These are phyloP conservation scores for Leucocoprinus leucothites DNA, from an alignment of 768 basidiomycete genomes.

Conservation along the genomic window DNA sequence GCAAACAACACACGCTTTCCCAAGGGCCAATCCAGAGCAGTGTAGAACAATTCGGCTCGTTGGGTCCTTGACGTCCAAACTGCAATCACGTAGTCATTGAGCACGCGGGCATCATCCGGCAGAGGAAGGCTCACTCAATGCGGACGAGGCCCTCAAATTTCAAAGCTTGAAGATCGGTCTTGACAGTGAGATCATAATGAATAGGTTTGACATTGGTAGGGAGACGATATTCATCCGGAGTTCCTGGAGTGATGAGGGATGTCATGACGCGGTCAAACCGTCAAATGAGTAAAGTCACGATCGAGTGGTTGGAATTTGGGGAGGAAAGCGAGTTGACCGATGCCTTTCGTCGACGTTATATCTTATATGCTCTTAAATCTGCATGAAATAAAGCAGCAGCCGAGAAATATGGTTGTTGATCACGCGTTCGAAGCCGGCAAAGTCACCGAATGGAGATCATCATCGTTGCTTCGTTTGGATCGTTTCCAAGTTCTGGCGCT, in stretches of 20 bases:
- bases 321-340: too few species aligned
- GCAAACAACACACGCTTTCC: constrained; percentile 39
- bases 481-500: too few species aligned
- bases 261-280: constrained; percentile 25
- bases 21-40: constrained; percentile 54
- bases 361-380: too few species aligned
- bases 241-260: constrained; percentile 17
- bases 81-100: constrained; percentile 23
- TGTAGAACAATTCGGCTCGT: constrained; percentile 68
- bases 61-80: constrained; percentile 60
- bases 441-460: too few species aligned
- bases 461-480: too few species aligned
- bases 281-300: too few species aligned
- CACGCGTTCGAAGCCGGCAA: too few species aligned
- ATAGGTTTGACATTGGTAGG: constrained; percentile 63
- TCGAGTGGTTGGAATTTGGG: too few species aligned
- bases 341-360: too few species aligned
- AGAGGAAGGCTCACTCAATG: constrained; percentile 47
- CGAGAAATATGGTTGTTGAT: too few species aligned
- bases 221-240: constrained; percentile 51
- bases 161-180: constrained; percentile 77
- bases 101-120: background rate
- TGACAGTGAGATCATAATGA: constrained; percentile 78
- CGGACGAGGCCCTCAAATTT: constrained; percentile 76
- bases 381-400: too few species aligned